phyloP scores from a whole-genome alignment of 2,329 filamentous ascomycete species.

The Microdochium paspali region DNA sequence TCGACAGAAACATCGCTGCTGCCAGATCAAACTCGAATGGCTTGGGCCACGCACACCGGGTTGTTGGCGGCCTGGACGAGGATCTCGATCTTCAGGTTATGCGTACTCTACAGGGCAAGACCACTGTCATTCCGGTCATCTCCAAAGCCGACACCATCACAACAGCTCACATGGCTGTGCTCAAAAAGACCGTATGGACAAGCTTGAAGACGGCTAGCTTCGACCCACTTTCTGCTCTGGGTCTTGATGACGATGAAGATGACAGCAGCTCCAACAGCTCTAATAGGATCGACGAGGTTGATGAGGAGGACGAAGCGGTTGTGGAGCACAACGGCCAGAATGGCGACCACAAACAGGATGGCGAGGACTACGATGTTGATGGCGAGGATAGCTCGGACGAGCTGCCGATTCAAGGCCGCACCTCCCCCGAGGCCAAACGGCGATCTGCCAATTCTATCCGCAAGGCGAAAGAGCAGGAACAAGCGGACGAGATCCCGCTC shows the following conservation, averaged over 20 bases:
- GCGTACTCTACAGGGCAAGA: conserved; percentile 81
- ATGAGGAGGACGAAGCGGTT: conserved; percentile 30
- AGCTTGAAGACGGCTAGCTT: conserved; percentile 78
- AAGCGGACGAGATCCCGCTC: conserved; percentile 52
- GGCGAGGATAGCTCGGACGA: conserved; percentile 18
- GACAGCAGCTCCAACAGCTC: conserved; percentile 43
- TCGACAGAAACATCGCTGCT: conserved; percentile 72
- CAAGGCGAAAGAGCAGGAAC: conserved; percentile 34
- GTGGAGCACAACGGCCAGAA: conserved; percentile 16
- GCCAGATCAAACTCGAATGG: conserved; percentile 42
- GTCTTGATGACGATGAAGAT: conserved; percentile 63
- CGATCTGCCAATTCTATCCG: conserved; percentile 35
- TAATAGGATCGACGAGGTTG: conserved; percentile 45
- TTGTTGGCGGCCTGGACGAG: conserved; percentile 68
- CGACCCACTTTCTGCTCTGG: conserved; percentile 80
- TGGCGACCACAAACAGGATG: conserved; percentile 16
- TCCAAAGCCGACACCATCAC: conserved; percentile 96
- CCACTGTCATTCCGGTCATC: conserved; percentile 89
- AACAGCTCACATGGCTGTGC: conserved; percentile 82
- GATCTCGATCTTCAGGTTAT: conserved; percentile 86
- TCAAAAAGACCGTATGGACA: conserved; percentile 86
- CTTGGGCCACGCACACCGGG: conserved; percentile 36
- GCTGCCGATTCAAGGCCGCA: conserved; percentile 26
- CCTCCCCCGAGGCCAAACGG: conserved; percentile 31
- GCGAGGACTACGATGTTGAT: conserved; percentile 17